Evolutionary conservation across 2,329 filamentous ascomycete species (phyloP).

Genomic region (Penicillium paneum): DNA sequence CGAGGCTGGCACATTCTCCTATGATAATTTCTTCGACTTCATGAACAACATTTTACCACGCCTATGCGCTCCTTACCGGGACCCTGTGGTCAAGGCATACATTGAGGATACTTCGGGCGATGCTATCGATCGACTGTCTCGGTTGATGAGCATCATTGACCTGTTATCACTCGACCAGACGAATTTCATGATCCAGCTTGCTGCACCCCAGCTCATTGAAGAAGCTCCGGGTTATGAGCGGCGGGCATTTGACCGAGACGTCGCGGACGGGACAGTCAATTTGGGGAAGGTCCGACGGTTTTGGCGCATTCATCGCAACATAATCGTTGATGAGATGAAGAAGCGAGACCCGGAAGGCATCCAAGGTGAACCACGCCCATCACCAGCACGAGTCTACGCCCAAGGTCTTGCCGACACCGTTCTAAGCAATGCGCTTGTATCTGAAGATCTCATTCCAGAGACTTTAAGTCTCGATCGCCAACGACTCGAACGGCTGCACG

Average conservation of each 20-base stretch:
- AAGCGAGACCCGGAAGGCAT: slow-evolving; percentile 44
- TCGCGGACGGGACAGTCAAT: slow-evolving; percentile 51
- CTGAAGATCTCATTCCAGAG: slow-evolving; percentile 56
- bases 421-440: slow-evolving; percentile 52
- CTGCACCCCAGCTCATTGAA: slow-evolving; percentile 58
- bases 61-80: slow-evolving; percentile 63
- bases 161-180: slow-evolving; percentile 62
- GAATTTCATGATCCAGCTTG: slow-evolving; percentile 62
- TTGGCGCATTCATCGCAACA: slow-evolving; percentile 47
- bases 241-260: slow-evolving; percentile 55
- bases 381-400: slow-evolving; percentile 51
- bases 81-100: slow-evolving; percentile 57
- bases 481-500: slow-evolving; percentile 53
- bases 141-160: slow-evolving; percentile 62
- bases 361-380: slow-evolving; percentile 36
- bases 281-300: slow-evolving; percentile 55
- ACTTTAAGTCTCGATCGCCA: slow-evolving; percentile 57
- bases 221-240: slow-evolving; percentile 62
- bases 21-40: slow-evolving; percentile 62
- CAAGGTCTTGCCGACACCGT: slow-evolving; percentile 59
- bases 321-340: slow-evolving; percentile 50
- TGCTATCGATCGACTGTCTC: slow-evolving; percentile 62
- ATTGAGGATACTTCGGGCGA: slow-evolving; percentile 51
- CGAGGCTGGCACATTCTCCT: slow-evolving; percentile 60
- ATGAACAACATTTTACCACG: slow-evolving; percentile 62